Evolutionary conservation across 164 flowering plant species (phyloP).

Genomic region (Sedum album): DNA sequence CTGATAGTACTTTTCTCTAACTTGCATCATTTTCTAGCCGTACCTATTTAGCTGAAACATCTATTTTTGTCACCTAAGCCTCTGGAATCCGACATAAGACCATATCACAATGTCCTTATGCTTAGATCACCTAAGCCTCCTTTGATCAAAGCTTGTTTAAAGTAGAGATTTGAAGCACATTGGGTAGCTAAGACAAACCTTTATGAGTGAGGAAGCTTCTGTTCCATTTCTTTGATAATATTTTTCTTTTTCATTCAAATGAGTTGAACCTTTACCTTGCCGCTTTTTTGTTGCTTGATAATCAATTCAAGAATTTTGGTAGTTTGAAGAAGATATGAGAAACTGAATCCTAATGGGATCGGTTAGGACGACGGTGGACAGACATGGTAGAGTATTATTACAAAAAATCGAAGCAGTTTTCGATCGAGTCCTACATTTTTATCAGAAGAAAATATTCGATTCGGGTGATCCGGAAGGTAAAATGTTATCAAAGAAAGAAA

Average conservation of each 20-base stretch:
- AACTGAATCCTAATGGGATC: background rate
- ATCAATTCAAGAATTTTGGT: background rate
- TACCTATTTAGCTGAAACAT: background rate
- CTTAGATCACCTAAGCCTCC: background rate
- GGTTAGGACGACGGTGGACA: background rate
- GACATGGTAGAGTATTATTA: too few species aligned
- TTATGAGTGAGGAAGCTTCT: background rate
- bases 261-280: background rate
- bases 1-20: conserved; percentile 4
- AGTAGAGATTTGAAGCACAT: background rate
- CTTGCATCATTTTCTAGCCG: background rate
- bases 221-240: background rate
- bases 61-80: background rate
- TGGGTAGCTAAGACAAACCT: background rate
- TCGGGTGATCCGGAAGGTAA: background rate
- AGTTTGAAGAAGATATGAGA: background rate
- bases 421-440: background rate
- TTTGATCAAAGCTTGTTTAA: background rate
- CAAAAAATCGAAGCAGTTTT: too few species aligned
- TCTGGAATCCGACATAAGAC: background rate
- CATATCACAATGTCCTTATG: background rate
- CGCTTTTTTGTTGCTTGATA: background rate
- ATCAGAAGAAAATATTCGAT: background rate
- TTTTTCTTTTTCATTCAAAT: conserved; percentile 4
- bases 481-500: background rate